Base-by-base conservation (phyloP, 768 basidiomycete species). In the Imleria badia region DNA sequence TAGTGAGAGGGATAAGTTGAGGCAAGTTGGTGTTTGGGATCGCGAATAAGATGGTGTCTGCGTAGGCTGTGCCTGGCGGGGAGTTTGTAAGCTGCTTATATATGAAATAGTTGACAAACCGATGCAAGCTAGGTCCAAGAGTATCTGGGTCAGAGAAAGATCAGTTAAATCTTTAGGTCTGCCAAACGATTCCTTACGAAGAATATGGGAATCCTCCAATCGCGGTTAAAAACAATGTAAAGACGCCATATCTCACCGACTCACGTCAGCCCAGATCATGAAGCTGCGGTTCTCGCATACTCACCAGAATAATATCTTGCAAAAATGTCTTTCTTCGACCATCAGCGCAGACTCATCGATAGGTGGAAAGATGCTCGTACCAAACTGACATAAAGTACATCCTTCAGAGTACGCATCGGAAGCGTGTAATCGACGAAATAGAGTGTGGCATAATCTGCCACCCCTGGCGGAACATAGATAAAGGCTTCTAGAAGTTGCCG, bases 211-310 rank as follows among this genome's bases (percentile, higher is more conserved):
- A 66, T 33, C 23, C 47, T 64, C 65, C 65, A 66, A 45, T 61
- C 55, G 22, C 51, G 55, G 34, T 48, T 47, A 22, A 55, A 66
- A 33, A 66, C 66, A 30, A 64, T 20, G 39, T 66, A 64, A 22
- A 66, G 54, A 6, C 65, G 54, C 65, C 65, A 66, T 20, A 65
- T 47, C 57, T 66, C 10, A 53, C 17, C 29, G 12, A 10, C 10
- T 15, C 20, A 22, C 3, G 29, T 52, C 6, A 52, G 44, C 6
- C 9, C 7, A 13, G 20, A 12, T 23, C 9, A 38, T n/a, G 48
- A 45, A 26, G 35, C 3, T 9, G 22, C 6, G 2, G 26, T 6
- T 13, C 8, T 36, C 26, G 3, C 34, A 13, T 13, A 23, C 60
- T 54, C 36, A 61, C 60, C 11, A 62, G 40, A 33, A 61, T 35